A percentile compares a stretch with the other conserved stretches of the same genome.
Conservation (phyloP, 352 stramenopile species). For the Saprolegnia parasitica region DNA sequence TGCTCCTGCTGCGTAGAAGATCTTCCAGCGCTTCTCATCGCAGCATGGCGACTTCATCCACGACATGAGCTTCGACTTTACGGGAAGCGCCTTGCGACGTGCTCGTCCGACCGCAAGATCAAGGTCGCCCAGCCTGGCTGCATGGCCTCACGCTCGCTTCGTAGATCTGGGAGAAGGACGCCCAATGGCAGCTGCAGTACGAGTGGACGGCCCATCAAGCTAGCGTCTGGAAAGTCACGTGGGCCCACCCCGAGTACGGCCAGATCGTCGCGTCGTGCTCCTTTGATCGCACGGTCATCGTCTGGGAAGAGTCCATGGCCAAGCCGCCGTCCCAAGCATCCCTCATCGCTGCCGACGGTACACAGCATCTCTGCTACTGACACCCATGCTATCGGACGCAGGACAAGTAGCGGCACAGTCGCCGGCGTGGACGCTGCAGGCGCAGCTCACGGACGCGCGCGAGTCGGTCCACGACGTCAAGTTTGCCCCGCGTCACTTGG, state of each 20-base stretch:
- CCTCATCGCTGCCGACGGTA: not conserved
- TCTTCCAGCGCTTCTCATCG: constrained; percentile 80
- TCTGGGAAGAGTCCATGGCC: constrained; percentile 87
- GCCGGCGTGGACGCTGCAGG: constrained; percentile 64
- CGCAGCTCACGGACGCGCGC: constrained; percentile 86
- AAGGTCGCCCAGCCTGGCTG: constrained; percentile 37
- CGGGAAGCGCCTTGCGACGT: constrained; percentile 85
- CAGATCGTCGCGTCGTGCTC: constrained; percentile 93
- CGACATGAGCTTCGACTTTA: constrained; percentile 93
- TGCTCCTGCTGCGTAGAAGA: constrained; percentile 38
- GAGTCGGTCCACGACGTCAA: constrained; percentile 94
- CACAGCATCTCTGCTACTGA: not conserved
- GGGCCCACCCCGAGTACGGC: constrained; percentile 95
- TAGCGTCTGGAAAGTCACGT: constrained; percentile 91
- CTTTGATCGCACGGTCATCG: constrained; percentile 90
- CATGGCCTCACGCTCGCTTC: not conserved
- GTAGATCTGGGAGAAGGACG: constrained; percentile 79
- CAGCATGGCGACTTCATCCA: constrained; percentile 89
- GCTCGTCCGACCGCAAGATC: constrained; percentile 89
- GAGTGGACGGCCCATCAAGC: constrained; percentile 89
- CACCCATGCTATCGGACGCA: not conserved
- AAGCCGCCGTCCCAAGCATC: constrained; percentile 9
- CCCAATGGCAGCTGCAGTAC: constrained; percentile 77
- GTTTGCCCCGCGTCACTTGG: constrained; percentile 92
- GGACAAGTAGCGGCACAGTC: constrained; percentile 17